Evolutionary conservation across 805 yeast species (phyloP), one percentile per base, ranked within the genome.

Genomic region (Ogataea haglerorum): DNA sequence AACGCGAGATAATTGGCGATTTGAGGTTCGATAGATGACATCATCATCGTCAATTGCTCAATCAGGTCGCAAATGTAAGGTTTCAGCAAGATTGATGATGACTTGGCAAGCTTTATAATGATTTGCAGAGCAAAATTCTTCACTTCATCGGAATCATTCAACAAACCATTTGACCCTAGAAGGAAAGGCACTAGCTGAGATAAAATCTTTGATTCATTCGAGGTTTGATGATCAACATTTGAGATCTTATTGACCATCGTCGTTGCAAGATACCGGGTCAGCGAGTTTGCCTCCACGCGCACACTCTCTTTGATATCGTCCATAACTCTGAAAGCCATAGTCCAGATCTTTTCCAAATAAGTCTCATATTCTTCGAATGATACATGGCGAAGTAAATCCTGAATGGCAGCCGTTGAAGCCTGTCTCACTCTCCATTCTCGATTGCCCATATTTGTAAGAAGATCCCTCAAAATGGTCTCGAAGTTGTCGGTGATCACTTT

Each of bases 261-360:
- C 13, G 79, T 72, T 0, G 95, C 78, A 19, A 90, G 68, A 8
- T 74, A 70, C 46, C 80, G 76, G 1, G 95, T 78, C 27, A 93
- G 65, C 25, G 73, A 74, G 28, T 72, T 64, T 8, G 95, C 97
- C 33, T 87, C 95, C 42, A 75, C 76, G 36, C 97, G 71, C 3
- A 93, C 96, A 63, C 95, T 85, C 26, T 87, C 96, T 60, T 93
- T 93, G 44, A 91, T 87, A 65, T 91, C 98, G 64, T 91, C 99
- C 75, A 91, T 76, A 0, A 78, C 76, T 54, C 99, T 74, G 65
- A 91, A 90, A 35, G 90, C 81, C 85, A 86, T 81, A 5, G 73
- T 69, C 97, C 97, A 91, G 23, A 91, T 77, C 5, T 78, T 79
- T 43, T 85, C 83, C 44, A 84, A 54, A 8, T 65, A 55, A 9